These are phyloP conservation scores for Haplosporangium sp. DNA, from an alignment of 371 early-diverging fungal genomes.

Conservation along the genomic window DNA sequence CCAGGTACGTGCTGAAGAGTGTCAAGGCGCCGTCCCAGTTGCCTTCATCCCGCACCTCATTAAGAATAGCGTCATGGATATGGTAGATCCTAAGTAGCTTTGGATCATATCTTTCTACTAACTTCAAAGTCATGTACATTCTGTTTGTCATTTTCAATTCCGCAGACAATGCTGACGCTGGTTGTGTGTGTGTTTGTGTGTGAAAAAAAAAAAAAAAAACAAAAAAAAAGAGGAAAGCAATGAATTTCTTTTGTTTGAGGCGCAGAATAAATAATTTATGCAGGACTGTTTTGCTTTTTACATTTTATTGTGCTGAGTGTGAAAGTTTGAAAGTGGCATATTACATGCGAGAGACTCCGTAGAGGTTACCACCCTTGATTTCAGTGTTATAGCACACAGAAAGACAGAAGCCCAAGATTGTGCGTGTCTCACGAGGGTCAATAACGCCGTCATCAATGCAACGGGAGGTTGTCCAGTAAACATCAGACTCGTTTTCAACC, in stretches of 20 bases:
- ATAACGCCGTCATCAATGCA: constrained; percentile 78
- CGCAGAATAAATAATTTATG: no score
- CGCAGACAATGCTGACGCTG: no score
- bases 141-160: no score
- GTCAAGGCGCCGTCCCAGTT: constrained; percentile 36
- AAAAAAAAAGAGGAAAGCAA: no score
- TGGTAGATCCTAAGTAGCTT: constrained; percentile 11
- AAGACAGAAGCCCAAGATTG: constrained; percentile 71
- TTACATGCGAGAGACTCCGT: constrained; percentile 72
- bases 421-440: constrained; percentile 76
- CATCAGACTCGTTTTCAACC: constrained; percentile 78
- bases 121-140: neutral
- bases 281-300: no score
- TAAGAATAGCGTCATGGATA: constrained; percentile 26
- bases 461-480: constrained; percentile 78
- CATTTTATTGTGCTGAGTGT: no score
- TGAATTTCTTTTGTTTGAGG: no score
- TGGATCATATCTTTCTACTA: constrained; percentile 4
- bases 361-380: no score
- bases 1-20: constrained; percentile 34
- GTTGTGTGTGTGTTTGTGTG: no score
- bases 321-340: neutral
- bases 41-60: constrained; percentile 19
- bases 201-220: no score
- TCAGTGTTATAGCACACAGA: constrained; percentile 66